These are phyloP conservation scores for Fusarium mexicanum DNA, from an alignment of 2,329 filamentous ascomycete genomes.

Conservation along the genomic window DNA sequence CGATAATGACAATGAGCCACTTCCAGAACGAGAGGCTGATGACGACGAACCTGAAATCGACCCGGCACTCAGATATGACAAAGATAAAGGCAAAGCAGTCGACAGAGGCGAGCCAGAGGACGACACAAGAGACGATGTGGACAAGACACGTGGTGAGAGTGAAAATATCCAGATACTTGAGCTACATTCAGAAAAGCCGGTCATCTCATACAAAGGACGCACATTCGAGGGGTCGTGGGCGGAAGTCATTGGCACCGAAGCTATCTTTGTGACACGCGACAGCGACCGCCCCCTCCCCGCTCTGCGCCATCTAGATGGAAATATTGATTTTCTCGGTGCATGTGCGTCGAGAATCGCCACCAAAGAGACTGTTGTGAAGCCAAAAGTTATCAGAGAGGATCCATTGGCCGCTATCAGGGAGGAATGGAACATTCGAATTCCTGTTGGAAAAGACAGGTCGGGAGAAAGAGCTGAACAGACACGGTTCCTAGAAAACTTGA, in stretches of 20 bases:
- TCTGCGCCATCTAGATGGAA: constrained; percentile 62
- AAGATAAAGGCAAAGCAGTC: constrained; percentile 34
- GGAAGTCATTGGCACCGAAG: constrained; percentile 83
- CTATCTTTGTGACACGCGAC: constrained; percentile 71
- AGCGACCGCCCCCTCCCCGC: constrained; percentile 61
- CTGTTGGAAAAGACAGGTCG: constrained; percentile 56
- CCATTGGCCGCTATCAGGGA: constrained; percentile 52
- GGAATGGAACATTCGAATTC: constrained; percentile 57
- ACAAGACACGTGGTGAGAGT: constrained; percentile 24
- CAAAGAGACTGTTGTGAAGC: constrained; percentile 68
- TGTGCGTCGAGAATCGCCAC: constrained; percentile 76
- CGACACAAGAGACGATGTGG: constrained; percentile 18
- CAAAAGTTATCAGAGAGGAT: constrained; percentile 51
- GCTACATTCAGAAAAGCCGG: constrained; percentile 77
- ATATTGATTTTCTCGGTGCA: constrained; percentile 77
- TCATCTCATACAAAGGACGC: constrained; percentile 81
- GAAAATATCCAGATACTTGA: constrained; percentile 80
- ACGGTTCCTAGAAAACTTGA: constrained; percentile 72
- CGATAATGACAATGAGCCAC: constrained; percentile 45
- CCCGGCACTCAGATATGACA: constrained; percentile 35
- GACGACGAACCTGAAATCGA: constrained; percentile 42
- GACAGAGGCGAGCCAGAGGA: constrained; percentile 18
- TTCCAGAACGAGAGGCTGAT: constrained; percentile 50
- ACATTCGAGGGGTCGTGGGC: constrained; percentile 85
- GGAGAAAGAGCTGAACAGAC: constrained; percentile 60